Evolutionary conservation across 495 filamentous ascomycete species (phyloP).

Genomic region (Schizothecium vesticola): DNA sequence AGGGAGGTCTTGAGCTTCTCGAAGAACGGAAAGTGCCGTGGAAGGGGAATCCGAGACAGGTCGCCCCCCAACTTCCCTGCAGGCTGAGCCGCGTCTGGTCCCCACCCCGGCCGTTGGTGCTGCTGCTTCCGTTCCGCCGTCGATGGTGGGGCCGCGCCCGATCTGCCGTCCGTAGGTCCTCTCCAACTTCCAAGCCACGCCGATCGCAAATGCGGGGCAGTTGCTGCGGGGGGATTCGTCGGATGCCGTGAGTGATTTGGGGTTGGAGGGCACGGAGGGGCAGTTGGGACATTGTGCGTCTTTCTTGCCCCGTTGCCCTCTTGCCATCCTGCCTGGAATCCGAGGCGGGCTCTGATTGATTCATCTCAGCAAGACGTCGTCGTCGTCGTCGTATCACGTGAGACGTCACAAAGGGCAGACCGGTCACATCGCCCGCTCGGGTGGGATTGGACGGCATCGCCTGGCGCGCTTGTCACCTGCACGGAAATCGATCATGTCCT

Average conservation of each 20-base stretch:
- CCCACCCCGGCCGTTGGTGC: background rate
- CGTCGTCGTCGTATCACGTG: slow-evolving; percentile 6
- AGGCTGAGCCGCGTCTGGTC: background rate
- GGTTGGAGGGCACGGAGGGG: no score
- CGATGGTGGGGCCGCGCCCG: slow-evolving; percentile 8
- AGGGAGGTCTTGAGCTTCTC: slow-evolving; percentile 1
- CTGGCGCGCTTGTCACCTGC: background rate
- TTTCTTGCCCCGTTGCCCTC: background rate
- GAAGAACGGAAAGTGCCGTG: slow-evolving; percentile 7
- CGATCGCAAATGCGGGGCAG: background rate
- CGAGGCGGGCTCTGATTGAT: background rate
- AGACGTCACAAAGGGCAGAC: background rate
- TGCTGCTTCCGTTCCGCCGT: slow-evolving; percentile 2
- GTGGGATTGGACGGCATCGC: background rate
- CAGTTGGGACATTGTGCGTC: background rate
- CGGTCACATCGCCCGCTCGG: background rate
- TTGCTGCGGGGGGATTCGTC: background rate
- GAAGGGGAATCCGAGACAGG: background rate
- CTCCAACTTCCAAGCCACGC: no score
- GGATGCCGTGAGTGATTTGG: background rate
- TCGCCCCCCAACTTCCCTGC: background rate
- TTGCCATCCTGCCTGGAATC: background rate
- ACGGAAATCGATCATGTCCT: background rate
- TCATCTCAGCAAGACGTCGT: background rate
- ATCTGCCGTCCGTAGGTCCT: slow-evolving; percentile 9